Evolutionary conservation across 1,284 basidiomycete genomes (phyloP).

Genomic region (Melampsora americana): DNA sequence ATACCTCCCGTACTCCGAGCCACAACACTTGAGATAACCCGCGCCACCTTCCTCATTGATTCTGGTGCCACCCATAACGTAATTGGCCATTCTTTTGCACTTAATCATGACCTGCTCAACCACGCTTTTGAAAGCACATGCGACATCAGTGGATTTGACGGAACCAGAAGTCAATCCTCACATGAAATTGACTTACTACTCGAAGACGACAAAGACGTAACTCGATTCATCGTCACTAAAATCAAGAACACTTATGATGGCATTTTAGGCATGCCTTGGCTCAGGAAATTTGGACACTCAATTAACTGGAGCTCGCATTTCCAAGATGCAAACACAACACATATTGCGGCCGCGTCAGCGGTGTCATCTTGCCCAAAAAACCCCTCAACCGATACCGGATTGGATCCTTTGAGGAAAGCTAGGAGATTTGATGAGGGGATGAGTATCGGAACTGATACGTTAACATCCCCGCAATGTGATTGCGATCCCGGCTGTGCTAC

Average conservation of each 20-base stretch:
- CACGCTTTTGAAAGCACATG: neutral
- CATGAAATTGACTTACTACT: neutral
- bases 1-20: neutral
- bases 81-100: no score
- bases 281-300: neutral
- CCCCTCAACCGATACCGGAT: neutral
- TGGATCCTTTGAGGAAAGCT: neutral
- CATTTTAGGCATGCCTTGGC: neutral
- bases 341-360: neutral
- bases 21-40: neutral
- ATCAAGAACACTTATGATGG: slow-evolving; percentile 7
- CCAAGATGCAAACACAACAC: neutral
- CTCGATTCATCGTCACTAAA: neutral
- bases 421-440: no score
- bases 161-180: neutral
- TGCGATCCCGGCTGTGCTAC: no score
- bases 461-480: no score
- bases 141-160: neutral
- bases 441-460: no score
- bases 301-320: neutral
- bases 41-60: neutral
- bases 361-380: neutral
- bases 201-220: neutral
- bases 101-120: no score
- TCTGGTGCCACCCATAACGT: neutral